Evolutionary conservation across 352 stramenopile species (phyloP), one percentile per base, ranked within the genome.

Genomic region (Pythium folliculosum): DNA sequence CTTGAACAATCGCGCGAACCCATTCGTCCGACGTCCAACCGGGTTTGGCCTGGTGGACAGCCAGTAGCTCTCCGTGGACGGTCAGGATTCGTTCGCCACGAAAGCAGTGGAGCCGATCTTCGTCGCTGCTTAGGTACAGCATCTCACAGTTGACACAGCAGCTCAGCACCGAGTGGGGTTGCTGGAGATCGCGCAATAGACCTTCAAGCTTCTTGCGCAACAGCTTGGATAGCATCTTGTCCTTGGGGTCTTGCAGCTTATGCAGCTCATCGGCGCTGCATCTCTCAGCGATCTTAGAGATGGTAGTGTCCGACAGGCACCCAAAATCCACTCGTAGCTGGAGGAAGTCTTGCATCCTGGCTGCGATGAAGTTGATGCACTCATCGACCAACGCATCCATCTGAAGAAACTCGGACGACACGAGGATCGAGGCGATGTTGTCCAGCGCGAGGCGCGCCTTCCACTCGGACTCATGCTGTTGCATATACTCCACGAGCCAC

Each of bases 401-500:
- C 61, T 97, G 86, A 37, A 98, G 65, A 63, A 98, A 98, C 69
- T 97, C 89, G 60, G 86, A 95, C 12, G 87, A 96, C 14, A 97
- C 93, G 37, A 98, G 81, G 59, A 98, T 97, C 17, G 90, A 93
- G 25, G 81, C 82, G 38, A 88, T 77, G 43, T 90, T 92, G 14
- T 95, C 86, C 8, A 97, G 70, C 27, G 78, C 69, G 25, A 95
- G 77, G 35, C 67, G 69, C 40, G 70, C 48, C n/a, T 72, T 69
- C 75, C 74, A 88, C 53, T 88, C 77, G 8, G 58, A 47, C 14
- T 87, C 73, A 37, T 60, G 71, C 48, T 44, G 60, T 27, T 96
- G 83, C 69, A 97, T 96, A 71, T 96, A 96, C 51, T 91, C 70
- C 44, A 97, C 84, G 23, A 98, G 78, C 76, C 92, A 94, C 73